Evolutionary conservation across 352 stramenopile genomes (phyloP).

Genomic region (Globisporangium iwayamae): DNA sequence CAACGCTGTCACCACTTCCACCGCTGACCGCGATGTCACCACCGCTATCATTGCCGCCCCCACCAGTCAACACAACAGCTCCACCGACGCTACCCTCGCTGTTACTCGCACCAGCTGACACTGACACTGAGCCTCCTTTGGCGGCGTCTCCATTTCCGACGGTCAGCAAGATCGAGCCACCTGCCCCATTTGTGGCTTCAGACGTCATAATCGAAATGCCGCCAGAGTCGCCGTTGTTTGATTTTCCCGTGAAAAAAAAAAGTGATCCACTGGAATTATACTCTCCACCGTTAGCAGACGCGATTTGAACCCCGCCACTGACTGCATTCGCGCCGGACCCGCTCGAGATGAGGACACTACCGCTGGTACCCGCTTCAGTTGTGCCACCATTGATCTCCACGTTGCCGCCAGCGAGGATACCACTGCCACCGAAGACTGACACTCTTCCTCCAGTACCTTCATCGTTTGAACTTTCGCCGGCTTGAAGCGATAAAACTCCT

Average conservation of each 20-base stretch:
- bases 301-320: conserved; percentile 25
- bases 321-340: conserved; percentile 17
- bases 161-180: conserved; percentile 21
- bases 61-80: conserved; percentile 17
- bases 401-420: conserved; percentile 20
- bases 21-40: conserved; percentile 17
- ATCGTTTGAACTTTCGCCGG: conserved; percentile 20
- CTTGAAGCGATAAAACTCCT: conserved; percentile 23
- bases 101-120: conserved; percentile 6
- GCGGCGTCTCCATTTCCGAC: conserved; percentile 11
- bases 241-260: conserved; percentile 21
- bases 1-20: conserved; percentile 14
- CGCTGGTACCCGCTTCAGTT: conserved; percentile 12
- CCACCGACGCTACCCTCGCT: conserved; percentile 14
- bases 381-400: conserved; percentile 26
- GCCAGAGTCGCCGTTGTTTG: conserved; percentile 21
- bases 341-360: conserved; percentile 25
- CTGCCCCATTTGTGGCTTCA: conserved; percentile 19
- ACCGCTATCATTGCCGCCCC: conserved; percentile 12
- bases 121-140: background rate
- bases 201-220: conserved; percentile 27
- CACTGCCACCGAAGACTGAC: conserved; percentile 20
- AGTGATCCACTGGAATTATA: conserved; percentile 22
- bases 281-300: conserved; percentile 9
- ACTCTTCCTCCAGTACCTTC: conserved; percentile 27